These are phyloP conservation scores for Penicillium ochrochloron DNA, from an alignment of 495 filamentous ascomycete genomes.

Conservation along the genomic window DNA sequence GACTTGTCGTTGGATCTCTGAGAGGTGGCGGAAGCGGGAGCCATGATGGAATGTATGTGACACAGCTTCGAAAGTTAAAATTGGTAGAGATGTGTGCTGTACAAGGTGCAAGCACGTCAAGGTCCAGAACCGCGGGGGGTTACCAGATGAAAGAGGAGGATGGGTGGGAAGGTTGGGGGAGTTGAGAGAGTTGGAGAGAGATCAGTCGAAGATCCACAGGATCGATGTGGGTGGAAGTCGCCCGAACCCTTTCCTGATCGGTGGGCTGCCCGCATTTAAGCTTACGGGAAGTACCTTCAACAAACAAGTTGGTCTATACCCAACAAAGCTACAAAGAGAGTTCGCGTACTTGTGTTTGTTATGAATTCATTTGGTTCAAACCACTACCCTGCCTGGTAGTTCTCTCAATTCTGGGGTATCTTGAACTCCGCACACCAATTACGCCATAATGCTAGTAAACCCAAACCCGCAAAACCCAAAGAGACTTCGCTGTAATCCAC, in stretches of 20 bases:
- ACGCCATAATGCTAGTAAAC: conserved; percentile 13
- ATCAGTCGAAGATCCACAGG: conserved; percentile 21
- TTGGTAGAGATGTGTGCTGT: conserved; percentile 10
- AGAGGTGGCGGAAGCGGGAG: conserved; percentile 43
- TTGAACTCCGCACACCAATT: conserved; percentile 14
- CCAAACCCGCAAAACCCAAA: not conserved
- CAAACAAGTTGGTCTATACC: not conserved
- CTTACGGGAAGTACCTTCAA: not conserved
- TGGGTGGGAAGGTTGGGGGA: conserved; percentile 18
- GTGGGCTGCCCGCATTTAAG: conserved; percentile 21
- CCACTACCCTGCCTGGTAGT: not conserved
- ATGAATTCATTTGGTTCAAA: not conserved
- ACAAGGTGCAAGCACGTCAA: conserved; percentile 19
- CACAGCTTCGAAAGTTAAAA: conserved; percentile 29
- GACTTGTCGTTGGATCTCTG: conserved; percentile 51
- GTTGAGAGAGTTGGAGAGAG: conserved; percentile 8
- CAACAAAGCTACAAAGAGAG: not conserved
- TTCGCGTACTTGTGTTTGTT: not conserved
- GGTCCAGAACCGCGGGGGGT: not conserved
- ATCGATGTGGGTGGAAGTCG: conserved; percentile 47
- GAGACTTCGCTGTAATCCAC: not conserved
- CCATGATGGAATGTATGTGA: conserved; percentile 46
- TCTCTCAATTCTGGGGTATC: conserved; percentile 16
- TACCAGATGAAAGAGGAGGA: conserved; percentile 16
- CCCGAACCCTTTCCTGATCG: conserved; percentile 42